Evolutionary conservation across 2,329 filamentous ascomycete species (phyloP).

Genomic region (Coniella lustricola): DNA sequence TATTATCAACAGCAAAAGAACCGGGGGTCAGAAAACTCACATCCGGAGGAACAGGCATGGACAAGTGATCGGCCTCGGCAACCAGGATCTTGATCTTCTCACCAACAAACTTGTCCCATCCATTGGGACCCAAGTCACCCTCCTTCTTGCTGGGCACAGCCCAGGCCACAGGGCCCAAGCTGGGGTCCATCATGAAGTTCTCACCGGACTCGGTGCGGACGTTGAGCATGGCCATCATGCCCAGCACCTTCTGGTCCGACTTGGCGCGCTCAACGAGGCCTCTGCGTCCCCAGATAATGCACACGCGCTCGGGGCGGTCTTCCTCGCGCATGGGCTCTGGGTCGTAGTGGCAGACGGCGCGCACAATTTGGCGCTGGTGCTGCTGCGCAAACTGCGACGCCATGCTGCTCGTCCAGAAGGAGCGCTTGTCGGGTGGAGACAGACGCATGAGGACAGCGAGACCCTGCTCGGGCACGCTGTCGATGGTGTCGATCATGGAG

Average conservation of each 20-base stretch:
- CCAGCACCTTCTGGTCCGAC: slow-evolving; percentile 12
- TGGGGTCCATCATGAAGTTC: slow-evolving; percentile 15
- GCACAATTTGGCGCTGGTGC: slow-evolving; percentile 11
- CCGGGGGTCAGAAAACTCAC: neutral
- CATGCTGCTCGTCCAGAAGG: slow-evolving; percentile 9
- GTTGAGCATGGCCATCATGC: slow-evolving; percentile 8
- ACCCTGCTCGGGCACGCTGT: slow-evolving; percentile 10
- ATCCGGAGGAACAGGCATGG: slow-evolving; percentile 13
- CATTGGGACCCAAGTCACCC: slow-evolving; percentile 9
- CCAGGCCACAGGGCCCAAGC: slow-evolving; percentile 9
- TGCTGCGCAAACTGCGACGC: slow-evolving; percentile 10
- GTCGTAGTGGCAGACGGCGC: slow-evolving; percentile 13
- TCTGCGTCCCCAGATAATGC: slow-evolving; percentile 8
- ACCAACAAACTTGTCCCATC: slow-evolving; percentile 10
- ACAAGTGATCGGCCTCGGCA: slow-evolving; percentile 9
- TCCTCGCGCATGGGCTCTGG: slow-evolving; percentile 1
- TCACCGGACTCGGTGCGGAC: slow-evolving; percentile 5
- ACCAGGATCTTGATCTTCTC: slow-evolving; percentile 11
- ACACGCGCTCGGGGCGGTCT: slow-evolving; percentile 5
- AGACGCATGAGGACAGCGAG: slow-evolving; percentile 9
- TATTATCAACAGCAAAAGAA: neutral
- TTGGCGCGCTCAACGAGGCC: slow-evolving; percentile 10
- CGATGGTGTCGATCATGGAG: slow-evolving; percentile 10
- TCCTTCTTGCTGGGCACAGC: slow-evolving; percentile 13
- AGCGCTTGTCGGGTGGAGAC: slow-evolving; percentile 8